phyloP scores from a whole-genome alignment of 768 basidiomycete species.

The Leccinellum luteum region DNA sequence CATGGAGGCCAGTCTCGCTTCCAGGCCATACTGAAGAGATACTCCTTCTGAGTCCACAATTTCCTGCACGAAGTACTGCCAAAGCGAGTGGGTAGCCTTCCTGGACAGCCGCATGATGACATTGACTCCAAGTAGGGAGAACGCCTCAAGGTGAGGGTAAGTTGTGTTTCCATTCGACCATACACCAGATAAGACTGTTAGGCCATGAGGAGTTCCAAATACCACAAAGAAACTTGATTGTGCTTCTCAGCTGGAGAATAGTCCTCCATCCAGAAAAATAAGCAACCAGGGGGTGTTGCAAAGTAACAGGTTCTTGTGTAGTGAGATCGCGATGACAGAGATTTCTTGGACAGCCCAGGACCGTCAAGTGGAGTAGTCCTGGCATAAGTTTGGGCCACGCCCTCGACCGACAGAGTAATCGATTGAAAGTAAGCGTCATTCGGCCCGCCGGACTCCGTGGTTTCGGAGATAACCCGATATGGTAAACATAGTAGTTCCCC shows the following conservation, averaged over 20 bases:
- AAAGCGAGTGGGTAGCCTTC: neutral
- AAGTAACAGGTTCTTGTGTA: neutral
- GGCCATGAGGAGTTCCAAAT: neutral
- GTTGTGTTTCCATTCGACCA: neutral
- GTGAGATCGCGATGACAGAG: neutral
- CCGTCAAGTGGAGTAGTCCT: neutral
- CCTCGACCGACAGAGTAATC: neutral
- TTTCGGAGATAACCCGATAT: slow-evolving; percentile 17
- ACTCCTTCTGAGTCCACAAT: slow-evolving; percentile 36
- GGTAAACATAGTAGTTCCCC: slow-evolving; percentile 21
- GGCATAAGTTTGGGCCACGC: neutral
- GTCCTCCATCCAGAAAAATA: slow-evolving; percentile 1
- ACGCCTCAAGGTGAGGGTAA: neutral
- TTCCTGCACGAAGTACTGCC: neutral
- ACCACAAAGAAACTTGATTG: neutral
- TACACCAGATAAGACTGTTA: neutral
- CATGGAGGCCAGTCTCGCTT: slow-evolving; percentile 54
- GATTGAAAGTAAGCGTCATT: neutral
- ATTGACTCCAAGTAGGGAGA: neutral
- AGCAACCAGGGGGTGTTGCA: neutral
- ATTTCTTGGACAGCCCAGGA: neutral
- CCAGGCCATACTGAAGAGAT: slow-evolving; percentile 47
- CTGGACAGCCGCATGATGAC: neutral
- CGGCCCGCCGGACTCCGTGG: neutral
- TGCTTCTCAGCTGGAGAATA: neutral